Evolutionary conservation across 108 stramenopile genomes (phyloP).

Genomic region (Stephanodiscus triporus): DNA sequence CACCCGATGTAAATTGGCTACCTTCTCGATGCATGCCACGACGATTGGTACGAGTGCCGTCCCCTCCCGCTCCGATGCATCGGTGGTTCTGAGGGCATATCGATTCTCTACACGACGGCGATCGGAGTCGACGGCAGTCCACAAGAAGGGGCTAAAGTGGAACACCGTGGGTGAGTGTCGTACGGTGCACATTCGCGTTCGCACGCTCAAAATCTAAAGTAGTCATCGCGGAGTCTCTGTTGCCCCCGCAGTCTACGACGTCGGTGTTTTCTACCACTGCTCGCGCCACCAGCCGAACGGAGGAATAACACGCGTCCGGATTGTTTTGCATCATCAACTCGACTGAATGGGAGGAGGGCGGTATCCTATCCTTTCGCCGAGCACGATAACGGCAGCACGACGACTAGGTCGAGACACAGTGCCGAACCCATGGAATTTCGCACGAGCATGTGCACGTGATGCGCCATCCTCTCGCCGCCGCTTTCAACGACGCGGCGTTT

Average conservation of each 20-base stretch:
- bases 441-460: slow-evolving; percentile 56
- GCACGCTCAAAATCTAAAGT: slow-evolving; percentile 27
- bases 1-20: slow-evolving; percentile 47
- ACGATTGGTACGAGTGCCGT: slow-evolving; percentile 21
- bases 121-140: not conserved
- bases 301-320: slow-evolving; percentile 47
- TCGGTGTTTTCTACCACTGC: not conserved
- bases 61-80: not conserved
- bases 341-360: slow-evolving; percentile 10
- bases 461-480: slow-evolving; percentile 32
- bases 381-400: slow-evolving; percentile 34
- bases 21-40: slow-evolving; percentile 51
- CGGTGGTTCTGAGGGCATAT: not conserved
- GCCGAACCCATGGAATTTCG: slow-evolving; percentile 56
- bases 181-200: slow-evolving; percentile 54
- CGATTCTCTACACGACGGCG: not conserved
- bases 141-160: slow-evolving; percentile 21
- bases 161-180: slow-evolving; percentile 41
- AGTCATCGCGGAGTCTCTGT: not conserved
- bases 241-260: not conserved
- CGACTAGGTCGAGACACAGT: slow-evolving; percentile 42
- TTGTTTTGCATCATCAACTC: slow-evolving; percentile 35
- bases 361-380: not conserved
- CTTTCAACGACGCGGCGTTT: not conserved
- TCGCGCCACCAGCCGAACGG: slow-evolving; percentile 34